Percentiles rank a stretch among this genome's conserved stretches.
phyloP scores from a whole-genome alignment of 2,329 filamentous ascomycete species.

The Sordariomycetes sp. region DNA sequence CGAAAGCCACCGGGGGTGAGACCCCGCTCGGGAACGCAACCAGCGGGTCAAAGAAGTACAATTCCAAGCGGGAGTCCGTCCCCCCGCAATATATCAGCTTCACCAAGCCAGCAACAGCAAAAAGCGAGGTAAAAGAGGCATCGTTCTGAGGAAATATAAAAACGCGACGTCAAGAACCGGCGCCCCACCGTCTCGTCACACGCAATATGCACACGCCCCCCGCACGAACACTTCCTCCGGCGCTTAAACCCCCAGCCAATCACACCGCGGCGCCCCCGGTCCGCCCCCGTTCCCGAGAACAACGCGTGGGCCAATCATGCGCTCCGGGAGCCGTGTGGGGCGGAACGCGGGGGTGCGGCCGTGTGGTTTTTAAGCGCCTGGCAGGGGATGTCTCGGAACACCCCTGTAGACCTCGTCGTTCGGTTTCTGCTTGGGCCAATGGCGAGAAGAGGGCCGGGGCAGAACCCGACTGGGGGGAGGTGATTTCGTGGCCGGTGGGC shows the following conservation, averaged over 20 bases:
- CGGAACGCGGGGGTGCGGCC: neutral
- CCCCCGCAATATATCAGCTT: no score
- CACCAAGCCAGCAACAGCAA: no score
- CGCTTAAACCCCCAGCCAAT: slow-evolving; percentile 3
- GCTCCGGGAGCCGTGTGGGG: neutral
- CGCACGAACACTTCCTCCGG: neutral
- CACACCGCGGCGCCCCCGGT: neutral
- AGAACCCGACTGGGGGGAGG: neutral
- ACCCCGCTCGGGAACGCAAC: no score
- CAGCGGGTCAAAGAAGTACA: no score
- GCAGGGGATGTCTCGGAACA: neutral
- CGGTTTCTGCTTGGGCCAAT: neutral
- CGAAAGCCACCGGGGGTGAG: no score
- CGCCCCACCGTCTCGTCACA: neutral
- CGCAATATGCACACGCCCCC: slow-evolving; percentile 3
- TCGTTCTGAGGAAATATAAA: no score
- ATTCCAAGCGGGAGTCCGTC: no score
- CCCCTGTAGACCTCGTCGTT: neutral
- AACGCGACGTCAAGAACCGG: no score
- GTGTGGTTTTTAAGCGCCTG: neutral
- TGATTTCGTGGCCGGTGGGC: neutral
- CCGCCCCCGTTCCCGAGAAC: neutral
- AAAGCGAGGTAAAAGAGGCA: no score
- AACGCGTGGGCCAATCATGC: neutral
- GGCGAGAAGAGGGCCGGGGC: neutral